These are phyloP conservation scores for Umbellularia californica DNA, from an alignment of 164 flowering plant genomes.

Conservation along the genomic window DNA sequence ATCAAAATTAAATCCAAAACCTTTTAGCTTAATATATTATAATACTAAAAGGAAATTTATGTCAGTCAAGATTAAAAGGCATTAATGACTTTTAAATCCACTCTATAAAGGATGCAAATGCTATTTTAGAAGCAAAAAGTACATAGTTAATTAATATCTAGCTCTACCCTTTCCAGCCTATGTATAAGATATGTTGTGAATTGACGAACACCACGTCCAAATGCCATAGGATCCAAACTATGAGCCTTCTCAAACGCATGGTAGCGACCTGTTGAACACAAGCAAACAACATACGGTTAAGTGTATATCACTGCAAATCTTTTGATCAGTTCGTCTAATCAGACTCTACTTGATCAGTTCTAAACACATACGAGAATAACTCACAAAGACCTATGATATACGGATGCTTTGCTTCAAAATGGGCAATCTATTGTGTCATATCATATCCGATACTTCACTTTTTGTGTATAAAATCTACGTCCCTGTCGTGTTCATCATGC, in stretches of 20 bases:
- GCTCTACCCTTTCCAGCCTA: conserved; percentile 67
- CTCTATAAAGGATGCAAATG: not conserved
- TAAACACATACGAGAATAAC: not conserved
- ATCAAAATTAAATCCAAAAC: too few relatives aligned
- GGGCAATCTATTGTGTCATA: too few relatives aligned
- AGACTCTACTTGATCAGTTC: not conserved
- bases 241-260: conserved; percentile 94
- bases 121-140: not conserved
- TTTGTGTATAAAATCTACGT: too few relatives aligned
- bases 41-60: not conserved
- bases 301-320: too few relatives aligned
- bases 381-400: not conserved
- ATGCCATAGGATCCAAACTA: conserved; percentile 67
- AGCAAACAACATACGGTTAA: not conserved
- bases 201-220: conserved; percentile 91
- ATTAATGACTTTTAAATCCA: not conserved
- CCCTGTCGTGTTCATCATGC: too few relatives aligned
- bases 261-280: conserved; percentile 69
- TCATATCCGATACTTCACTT: too few relatives aligned
- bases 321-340: too few relatives aligned
- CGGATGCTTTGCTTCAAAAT: too few relatives aligned
- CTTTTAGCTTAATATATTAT: too few relatives aligned
- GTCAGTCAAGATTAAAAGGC: not conserved
- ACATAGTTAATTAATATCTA: not conserved
- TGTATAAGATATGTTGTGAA: conserved; percentile 80